A percentile compares a stretch with the other conserved stretches of the same genome.
phyloP scores from a whole-genome alignment of 331 rosid genomes.

The Quercus lobata region DNA sequence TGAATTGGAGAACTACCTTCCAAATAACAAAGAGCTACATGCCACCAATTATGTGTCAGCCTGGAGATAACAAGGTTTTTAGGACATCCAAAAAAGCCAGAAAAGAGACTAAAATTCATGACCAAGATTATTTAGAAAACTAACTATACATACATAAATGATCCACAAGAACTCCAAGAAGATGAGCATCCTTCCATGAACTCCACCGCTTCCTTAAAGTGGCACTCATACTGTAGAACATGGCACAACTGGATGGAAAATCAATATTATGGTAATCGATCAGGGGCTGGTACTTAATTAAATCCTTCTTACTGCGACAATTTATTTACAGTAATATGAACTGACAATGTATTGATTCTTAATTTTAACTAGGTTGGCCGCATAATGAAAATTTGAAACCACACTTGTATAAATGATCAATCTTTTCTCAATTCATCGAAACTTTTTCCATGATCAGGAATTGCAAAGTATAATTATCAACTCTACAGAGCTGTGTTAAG shows the following conservation, averaged over 20 bases:
- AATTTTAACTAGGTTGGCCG: background rate
- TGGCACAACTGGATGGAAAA: slow-evolving; percentile 75
- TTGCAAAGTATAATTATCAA: background rate
- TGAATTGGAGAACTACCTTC: slow-evolving; percentile 67
- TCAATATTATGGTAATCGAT: slow-evolving; percentile 6
- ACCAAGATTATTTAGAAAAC: background rate
- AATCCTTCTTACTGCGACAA: background rate
- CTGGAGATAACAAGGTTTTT: slow-evolving; percentile 28
- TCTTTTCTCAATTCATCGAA: background rate
- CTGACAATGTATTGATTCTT: background rate
- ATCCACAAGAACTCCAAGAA: slow-evolving; percentile 56
- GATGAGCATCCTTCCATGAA: slow-evolving; percentile 82
- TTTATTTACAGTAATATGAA: background rate
- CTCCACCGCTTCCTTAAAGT: slow-evolving; percentile 72
- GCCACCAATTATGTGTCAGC: slow-evolving; percentile 98
- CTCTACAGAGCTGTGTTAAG: background rate
- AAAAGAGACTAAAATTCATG: background rate
- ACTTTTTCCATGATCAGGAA: background rate
- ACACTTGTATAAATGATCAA: slow-evolving; percentile 2
- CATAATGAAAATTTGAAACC: slow-evolving; percentile 8
- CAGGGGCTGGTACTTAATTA: background rate
- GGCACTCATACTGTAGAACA: slow-evolving; percentile 75
- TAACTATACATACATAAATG: slow-evolving; percentile 60
- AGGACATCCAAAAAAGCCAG: slow-evolving; percentile 6
- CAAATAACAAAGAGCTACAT: slow-evolving; percentile 84